Conservation (phyloP, 2,329 filamentous ascomycete genomes). For the Cadophora gregata region DNA sequence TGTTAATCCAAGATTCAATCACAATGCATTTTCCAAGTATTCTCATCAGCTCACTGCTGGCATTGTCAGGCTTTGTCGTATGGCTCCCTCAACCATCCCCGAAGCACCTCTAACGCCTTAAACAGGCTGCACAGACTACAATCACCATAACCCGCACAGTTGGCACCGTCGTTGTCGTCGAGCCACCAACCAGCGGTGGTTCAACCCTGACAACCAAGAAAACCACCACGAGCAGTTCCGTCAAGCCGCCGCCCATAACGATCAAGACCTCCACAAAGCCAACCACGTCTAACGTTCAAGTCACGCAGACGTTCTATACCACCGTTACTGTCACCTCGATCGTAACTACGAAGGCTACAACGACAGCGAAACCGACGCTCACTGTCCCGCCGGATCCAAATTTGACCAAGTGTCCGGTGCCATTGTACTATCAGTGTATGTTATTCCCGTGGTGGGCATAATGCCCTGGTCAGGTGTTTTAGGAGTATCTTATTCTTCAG, state of each 20-base stretch:
- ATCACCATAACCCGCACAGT: conserved; percentile 5
- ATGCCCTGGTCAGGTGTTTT: no score
- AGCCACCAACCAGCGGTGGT: background rate
- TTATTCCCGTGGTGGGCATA: background rate
- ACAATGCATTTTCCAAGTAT: background rate
- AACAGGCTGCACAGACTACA: background rate
- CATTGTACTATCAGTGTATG: conserved; percentile 3
- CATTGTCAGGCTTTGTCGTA: background rate
- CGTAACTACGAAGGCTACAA: background rate
- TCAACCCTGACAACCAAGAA: conserved; percentile 6
- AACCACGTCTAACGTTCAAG: background rate
- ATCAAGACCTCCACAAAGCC: background rate
- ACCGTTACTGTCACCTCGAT: background rate
- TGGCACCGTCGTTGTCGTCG: background rate
- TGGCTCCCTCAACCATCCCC: background rate
- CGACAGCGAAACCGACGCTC: background rate
- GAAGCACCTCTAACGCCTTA: background rate
- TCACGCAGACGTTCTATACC: background rate
- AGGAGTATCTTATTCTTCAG: background rate
- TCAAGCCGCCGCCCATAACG: background rate
- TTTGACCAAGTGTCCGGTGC: conserved; percentile 3
- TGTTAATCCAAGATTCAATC: background rate
- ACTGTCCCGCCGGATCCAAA: background rate
- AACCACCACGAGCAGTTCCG: background rate
- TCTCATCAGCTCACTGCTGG: background rate